Percentiles rank a stretch among this genome's conserved stretches.
phyloP scores from a whole-genome alignment of 1,139 yeast genomes.

The Kodamaea suecica region DNA sequence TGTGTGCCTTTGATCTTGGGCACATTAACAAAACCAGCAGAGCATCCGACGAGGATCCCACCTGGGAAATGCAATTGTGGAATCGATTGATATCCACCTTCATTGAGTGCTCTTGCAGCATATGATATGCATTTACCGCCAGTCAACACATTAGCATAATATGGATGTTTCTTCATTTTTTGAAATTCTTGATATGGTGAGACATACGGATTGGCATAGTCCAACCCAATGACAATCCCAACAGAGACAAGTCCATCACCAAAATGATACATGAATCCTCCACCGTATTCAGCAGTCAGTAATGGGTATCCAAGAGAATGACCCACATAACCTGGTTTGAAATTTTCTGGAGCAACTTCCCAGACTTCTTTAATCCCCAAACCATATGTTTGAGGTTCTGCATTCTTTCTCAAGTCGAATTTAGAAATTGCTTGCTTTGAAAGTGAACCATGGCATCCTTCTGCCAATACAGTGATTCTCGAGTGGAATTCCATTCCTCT shows the following conservation, averaged over 20 bases:
- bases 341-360: slow-evolving; percentile 88
- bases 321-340: slow-evolving; percentile 75
- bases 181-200: slow-evolving; percentile 97
- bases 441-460: slow-evolving; percentile 95
- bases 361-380: slow-evolving; percentile 94
- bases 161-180: slow-evolving; percentile 88
- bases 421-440: slow-evolving; percentile 71
- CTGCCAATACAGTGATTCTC: slow-evolving; percentile 81
- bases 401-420: slow-evolving; percentile 61
- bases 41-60: slow-evolving; percentile 88
- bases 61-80: slow-evolving; percentile 93
- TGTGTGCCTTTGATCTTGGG: slow-evolving; percentile 98
- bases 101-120: slow-evolving; percentile 94
- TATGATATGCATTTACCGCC: slow-evolving; percentile 93
- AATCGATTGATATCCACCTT: slow-evolving; percentile 91
- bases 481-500: slow-evolving; percentile 97
- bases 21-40: slow-evolving; percentile 95
- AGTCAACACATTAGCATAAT: slow-evolving; percentile 65
- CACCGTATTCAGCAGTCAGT: slow-evolving; percentile 74
- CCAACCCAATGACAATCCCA: slow-evolving; percentile 89
- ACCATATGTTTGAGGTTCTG: slow-evolving; percentile 87
- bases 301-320: slow-evolving; percentile 93
- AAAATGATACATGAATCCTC: slow-evolving; percentile 95
- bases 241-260: slow-evolving; percentile 89
- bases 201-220: slow-evolving; percentile 88